Base-by-base conservation (phyloP, 257 asterid genomes). In the Thymus mandschuricus region DNA sequence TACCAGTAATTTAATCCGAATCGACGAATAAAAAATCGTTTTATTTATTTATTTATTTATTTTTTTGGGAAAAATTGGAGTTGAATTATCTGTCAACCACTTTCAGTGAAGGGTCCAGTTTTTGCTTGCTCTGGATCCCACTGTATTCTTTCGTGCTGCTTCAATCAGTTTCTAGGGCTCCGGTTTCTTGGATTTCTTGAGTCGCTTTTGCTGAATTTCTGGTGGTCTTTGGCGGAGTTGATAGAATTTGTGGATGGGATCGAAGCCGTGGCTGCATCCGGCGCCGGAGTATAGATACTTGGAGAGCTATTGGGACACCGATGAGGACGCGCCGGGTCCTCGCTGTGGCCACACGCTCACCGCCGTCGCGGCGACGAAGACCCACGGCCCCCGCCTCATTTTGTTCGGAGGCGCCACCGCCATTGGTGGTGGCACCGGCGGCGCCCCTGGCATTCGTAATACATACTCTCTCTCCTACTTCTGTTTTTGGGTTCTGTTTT, bases 371-470 rank as follows among this genome's bases (percentile, higher is more conserved):
- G 98, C 97, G 12, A 84, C 98, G 51, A 89, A 90, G 69, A 79
- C 89, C 57, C 94, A 83, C 33, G 99, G 99, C 10, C 97, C 99
- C 21, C 89, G 99, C 61, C 90, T 95, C 69, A 89, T 95, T 66
- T 85, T 95, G 11, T 95, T 95, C 71, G 99, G 99, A 52, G 99
- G 99, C 64, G 97, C 96, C 75, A 95, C 98, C 74, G 97, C 97
- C 10, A 89, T 95, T 57, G 99, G 89, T 71, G 97, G 96, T 44
- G 96, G 95, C 76, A 82, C 66, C 79, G 98, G 96, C 31, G 93
- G 82, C 51, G 92, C 89, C 33, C 84, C 98, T 13, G 99, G 99
- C 75, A 95, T 95, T 80, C 80, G 99, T 95, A 85, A 76, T 69
- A 52, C 33, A 76, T 69, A 52, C 33, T 64, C 50, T 65, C 58